phyloP scores from a whole-genome alignment of 2,329 filamentous ascomycete genomes.

The Salinomyces thailandicus region DNA sequence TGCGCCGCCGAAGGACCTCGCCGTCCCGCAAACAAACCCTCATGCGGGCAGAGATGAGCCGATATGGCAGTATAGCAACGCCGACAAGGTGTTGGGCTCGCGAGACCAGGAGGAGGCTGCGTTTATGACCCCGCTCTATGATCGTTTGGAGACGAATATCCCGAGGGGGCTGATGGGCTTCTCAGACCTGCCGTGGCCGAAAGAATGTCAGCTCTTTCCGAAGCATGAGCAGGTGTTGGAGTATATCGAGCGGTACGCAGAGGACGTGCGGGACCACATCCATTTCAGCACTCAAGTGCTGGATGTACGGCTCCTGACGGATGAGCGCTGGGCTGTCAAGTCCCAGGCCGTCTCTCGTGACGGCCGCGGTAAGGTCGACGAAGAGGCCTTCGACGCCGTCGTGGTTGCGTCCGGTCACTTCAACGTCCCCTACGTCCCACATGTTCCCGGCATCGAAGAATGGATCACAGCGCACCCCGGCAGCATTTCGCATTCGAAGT shows the following conservation, averaged over 20 bases:
- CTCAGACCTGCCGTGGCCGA: slow-evolving; percentile 47
- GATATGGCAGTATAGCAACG: slow-evolving; percentile 33
- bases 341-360: slow-evolving; percentile 25
- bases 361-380: slow-evolving; percentile 25
- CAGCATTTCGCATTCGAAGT: slow-evolving; percentile 52
- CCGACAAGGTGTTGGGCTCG: slow-evolving; percentile 5
- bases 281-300: slow-evolving; percentile 60
- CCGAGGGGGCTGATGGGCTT: slow-evolving; percentile 72
- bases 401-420: slow-evolving; percentile 41
- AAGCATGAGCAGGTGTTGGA: slow-evolving; percentile 57
- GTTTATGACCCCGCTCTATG: slow-evolving; percentile 78
- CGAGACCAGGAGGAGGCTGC: slow-evolving; percentile 36
- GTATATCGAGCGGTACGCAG: slow-evolving; percentile 64
- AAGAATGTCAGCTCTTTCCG: slow-evolving; percentile 62
- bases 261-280: slow-evolving; percentile 57
- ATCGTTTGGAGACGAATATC: slow-evolving; percentile 76
- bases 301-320: slow-evolving; percentile 37
- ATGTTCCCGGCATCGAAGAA: slow-evolving; percentile 30
- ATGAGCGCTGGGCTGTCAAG: slow-evolving; percentile 49
- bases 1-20: slow-evolving; percentile 32
- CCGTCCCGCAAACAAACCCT: slow-evolving; percentile 58
- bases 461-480: slow-evolving; percentile 32
- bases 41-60: slow-evolving; percentile 53
- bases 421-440: slow-evolving; percentile 36
- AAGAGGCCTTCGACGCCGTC: slow-evolving; percentile 45